Evolutionary conservation across 116 monocot genomes (phyloP).

Genomic region (Cymodocea nodosa): DNA sequence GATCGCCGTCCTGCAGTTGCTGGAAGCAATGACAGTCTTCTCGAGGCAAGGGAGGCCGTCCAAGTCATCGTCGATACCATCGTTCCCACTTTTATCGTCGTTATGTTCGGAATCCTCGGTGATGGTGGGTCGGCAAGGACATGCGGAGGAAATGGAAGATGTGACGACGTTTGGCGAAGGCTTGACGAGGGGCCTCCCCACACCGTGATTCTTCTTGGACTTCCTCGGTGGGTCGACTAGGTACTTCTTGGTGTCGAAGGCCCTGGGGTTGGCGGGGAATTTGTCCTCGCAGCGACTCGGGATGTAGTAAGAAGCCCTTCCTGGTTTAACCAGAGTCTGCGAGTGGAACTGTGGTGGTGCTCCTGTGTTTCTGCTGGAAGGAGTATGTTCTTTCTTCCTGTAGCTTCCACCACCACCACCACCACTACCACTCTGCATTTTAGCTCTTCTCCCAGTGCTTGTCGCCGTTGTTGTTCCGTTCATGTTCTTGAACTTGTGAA

Average conservation of each 20-base stretch:
- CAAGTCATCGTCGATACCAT: background rate
- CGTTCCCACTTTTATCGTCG: background rate
- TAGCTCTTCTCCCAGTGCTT: background rate
- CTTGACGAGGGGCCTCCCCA: constrained; percentile 7
- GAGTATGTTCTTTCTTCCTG: background rate
- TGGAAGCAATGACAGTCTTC: constrained; percentile 10
- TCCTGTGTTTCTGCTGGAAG: background rate
- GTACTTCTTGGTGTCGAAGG: constrained; percentile 28
- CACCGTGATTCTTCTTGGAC: constrained; percentile 16
- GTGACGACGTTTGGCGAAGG: constrained; percentile 6
- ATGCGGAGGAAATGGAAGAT: constrained; percentile 7
- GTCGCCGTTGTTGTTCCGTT: constrained; percentile 8
- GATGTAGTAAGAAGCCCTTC: constrained; percentile 69
- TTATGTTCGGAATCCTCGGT: no score
- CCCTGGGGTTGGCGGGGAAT: constrained; percentile 21
- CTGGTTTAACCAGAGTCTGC: constrained; percentile 15
- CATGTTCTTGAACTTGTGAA: constrained; percentile 81
- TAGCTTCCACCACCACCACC: no score
- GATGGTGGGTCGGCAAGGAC: constrained; percentile 7
- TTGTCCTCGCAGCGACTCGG: constrained; percentile 15
- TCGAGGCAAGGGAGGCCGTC: background rate
- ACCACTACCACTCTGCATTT: background rate
- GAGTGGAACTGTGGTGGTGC: background rate
- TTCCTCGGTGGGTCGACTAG: constrained; percentile 27
- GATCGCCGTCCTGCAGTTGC: background rate